phyloP scores from a whole-genome alignment of 345 rosid genomes.

The Heritiera fomes region DNA sequence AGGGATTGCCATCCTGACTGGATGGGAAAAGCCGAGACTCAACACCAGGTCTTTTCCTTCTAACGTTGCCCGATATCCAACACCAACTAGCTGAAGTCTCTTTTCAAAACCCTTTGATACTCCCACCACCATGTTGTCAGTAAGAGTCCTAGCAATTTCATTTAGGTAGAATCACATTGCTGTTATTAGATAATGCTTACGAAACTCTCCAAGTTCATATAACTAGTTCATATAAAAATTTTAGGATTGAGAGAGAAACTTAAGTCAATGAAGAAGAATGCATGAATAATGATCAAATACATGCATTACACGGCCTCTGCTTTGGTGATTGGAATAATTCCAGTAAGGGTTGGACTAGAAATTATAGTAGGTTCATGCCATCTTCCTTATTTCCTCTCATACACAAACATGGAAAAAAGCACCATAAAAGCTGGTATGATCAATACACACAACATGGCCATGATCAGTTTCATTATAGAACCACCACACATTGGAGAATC shows the following conservation, averaged over 20 bases:
- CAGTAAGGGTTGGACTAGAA: not conserved
- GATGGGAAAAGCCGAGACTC: conserved; percentile 92
- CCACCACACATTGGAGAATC: no score
- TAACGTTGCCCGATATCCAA: conserved; percentile 78
- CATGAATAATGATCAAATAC: not conserved
- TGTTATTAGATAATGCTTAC: not conserved
- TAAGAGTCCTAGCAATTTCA: conserved; percentile 63
- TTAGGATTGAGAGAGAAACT: not conserved
- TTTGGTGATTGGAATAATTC: not conserved
- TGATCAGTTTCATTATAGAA: no score
- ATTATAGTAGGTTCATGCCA: not conserved
- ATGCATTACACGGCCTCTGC: not conserved
- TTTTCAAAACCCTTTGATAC: conserved; percentile 89
- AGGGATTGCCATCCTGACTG: conserved; percentile 85
- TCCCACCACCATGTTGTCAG: conserved; percentile 93
- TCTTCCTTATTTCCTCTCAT: not conserved
- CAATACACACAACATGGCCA: no score
- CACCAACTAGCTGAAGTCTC: conserved; percentile 81
- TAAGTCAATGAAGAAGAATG: not conserved
- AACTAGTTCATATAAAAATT: not conserved
- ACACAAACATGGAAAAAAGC: not conserved
- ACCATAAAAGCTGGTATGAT: not conserved
- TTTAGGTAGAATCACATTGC: not conserved
- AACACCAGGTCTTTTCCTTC: conserved; percentile 84
- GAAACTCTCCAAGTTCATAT: not conserved